Base-by-base conservation (phyloP, 2,329 filamentous ascomycete species). In the Arthrobotrys sinensis region DNA sequence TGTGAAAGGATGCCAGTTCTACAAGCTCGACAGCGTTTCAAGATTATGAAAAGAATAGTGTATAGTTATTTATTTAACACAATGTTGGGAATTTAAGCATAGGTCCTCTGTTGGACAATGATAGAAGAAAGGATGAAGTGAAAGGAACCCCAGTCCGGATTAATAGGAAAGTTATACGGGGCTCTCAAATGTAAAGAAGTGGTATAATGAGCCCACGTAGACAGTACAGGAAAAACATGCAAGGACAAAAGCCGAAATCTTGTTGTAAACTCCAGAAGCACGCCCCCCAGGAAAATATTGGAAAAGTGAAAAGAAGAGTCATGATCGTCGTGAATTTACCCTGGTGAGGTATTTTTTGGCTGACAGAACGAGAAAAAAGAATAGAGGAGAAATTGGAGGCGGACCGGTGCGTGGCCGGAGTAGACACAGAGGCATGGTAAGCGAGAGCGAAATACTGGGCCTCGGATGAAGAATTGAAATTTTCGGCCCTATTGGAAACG, bases 251-350 rank as follows among this genome's bases (percentile, higher is more conserved):
- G 60, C 69, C 69, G 73, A 77, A 77, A 77, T 77, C 73, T 77
- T 77, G 66, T 77, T 65, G 48, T 65, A 77, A 28, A 77, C 73
- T 77, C 73, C 73, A 65, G 43, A 77, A 77, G 53, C 73, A 66
- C 73, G 66, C 73, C 73, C 69, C 64, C 73, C 66, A 77, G 53
- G 32, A 57, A 66, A 66, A 46, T 19, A 62, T 43, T 14, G 46
- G 66, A 40, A 69, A 45, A 70, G 48, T 64, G 53, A 60, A 34
- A 66, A 45, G 21, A 70, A 77, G 55, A 65, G 66, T 77, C 73
- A 77, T 77, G 73, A 71, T 77, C 57, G 60, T 77, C 73, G 73
- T 77, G 73, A 77, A 66, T 77, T 77, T 66, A 76, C 57, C 73
- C 73, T 70, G 65, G 73, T 77, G 73, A 70, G 73, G 65, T 77